These are phyloP conservation scores for Linum lewisii DNA, from an alignment of 345 rosid genomes.

Conservation along the genomic window DNA sequence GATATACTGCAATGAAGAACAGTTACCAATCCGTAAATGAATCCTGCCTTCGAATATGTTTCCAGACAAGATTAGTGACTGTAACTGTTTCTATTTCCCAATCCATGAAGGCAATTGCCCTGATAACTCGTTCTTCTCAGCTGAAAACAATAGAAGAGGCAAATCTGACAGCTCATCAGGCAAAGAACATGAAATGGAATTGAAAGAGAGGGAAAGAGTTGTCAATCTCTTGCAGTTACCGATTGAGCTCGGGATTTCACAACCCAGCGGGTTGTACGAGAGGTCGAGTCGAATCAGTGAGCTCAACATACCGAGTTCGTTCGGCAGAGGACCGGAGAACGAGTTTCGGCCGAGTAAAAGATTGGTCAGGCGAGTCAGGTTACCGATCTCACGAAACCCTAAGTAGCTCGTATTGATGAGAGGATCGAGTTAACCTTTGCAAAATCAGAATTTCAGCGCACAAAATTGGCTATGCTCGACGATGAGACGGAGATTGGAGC, in stretches of 20 bases:
- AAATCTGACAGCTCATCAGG: constrained; percentile 58
- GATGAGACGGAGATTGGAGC: too few species aligned
- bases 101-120: constrained; percentile 70
- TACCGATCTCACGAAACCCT: too few species aligned
- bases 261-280: constrained; percentile 71
- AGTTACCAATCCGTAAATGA: constrained; percentile 49
- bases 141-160: constrained; percentile 54
- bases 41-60: constrained; percentile 50
- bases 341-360: constrained; percentile 44
- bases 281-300: constrained; percentile 54
- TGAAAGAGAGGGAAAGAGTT: constrained; percentile 62
- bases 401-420: too few species aligned
- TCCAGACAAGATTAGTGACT: constrained; percentile 45
- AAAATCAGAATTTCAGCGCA: too few species aligned
- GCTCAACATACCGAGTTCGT: constrained; percentile 35
- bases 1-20: constrained; percentile 45
- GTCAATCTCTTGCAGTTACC: constrained; percentile 55
- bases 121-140: constrained; percentile 64
- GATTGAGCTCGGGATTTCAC: constrained; percentile 43
- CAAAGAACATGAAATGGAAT: constrained; percentile 57
- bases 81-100: constrained; percentile 50
- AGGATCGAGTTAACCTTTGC: too few species aligned
- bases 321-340: constrained; percentile 70
- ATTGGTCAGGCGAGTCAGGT: constrained; percentile 70
- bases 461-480: too few species aligned